Base-by-base conservation (phyloP, 2,329 filamentous ascomycete species). In the Byssochlamys sp. region DNA sequence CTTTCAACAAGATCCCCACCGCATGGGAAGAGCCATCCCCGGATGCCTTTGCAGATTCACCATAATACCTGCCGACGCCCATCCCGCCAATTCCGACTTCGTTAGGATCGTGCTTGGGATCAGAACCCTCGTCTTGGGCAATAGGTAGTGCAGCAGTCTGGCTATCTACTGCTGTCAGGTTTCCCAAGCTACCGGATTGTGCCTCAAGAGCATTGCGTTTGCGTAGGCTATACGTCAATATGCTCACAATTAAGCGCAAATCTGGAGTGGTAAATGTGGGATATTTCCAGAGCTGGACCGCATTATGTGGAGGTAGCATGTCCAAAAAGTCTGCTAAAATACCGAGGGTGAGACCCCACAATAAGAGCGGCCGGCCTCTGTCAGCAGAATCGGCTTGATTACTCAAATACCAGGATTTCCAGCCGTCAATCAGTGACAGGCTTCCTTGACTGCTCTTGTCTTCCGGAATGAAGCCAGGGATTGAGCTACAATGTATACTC, bases 281-380 rank as follows among this genome's bases (percentile, higher is more conserved):
- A 65, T 87, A 87, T 29, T 80, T 80, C 84, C 85, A 88, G 27
- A 87, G 69, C 33, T 81, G 73, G 3, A 87, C 77, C 1, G 84
- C 80, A 55, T 81, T 83, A 61, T 80, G 75, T 1, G 84, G 84
- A n/a, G 85, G 85, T 3, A 88, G 71, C 65, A 86, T 79, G 61
- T 88, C 84, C 26, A 88, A 76, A 61, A 88, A 84, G 69, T 89
- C 86, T 14, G 83, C 82, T 45, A 88, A 71, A 31, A 89, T 81
- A 4, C 85, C 85, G 1, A 88, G 74, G 0, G 86, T 88, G 33
- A 89, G 69, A 0, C 86, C 86, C 86, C 86, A 89, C 1, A 88
- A 80, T 10, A 87, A 70, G 1, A 88, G 73, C 1, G 84, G 82
- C 27, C 69, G 68, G 61, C 68, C 63, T 62, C 70, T 68, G 61